phyloP scores from a whole-genome alignment of 1,139 yeast species.

The Candida tetrigidarum region DNA sequence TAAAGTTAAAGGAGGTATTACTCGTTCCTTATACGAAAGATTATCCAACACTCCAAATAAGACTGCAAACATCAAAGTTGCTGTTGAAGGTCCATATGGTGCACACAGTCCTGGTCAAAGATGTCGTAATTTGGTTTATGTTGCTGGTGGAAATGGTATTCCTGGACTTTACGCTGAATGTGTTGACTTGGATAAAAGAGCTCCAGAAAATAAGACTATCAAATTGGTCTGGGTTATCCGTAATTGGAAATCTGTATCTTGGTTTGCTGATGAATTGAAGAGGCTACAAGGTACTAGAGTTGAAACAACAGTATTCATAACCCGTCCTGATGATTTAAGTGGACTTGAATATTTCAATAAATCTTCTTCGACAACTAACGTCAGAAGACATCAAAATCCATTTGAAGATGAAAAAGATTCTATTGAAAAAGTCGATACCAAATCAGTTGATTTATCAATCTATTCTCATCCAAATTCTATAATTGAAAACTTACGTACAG shows the following conservation, averaged over 20 bases:
- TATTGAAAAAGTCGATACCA: slow-evolving; percentile 20
- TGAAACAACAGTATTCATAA: slow-evolving; percentile 32
- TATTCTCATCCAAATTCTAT: slow-evolving; percentile 10
- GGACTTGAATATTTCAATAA: slow-evolving; percentile 8
- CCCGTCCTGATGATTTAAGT: slow-evolving; percentile 25
- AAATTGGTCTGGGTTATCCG: slow-evolving; percentile 41
- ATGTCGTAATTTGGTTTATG: slow-evolving; percentile 32
- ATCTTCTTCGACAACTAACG: background rate
- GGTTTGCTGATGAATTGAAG: slow-evolving; percentile 36
- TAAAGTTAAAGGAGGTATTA: slow-evolving; percentile 43
- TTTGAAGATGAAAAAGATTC: slow-evolving; percentile 7
- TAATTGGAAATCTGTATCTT: slow-evolving; percentile 44
- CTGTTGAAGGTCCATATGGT: slow-evolving; percentile 38
- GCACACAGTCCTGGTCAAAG: slow-evolving; percentile 32
- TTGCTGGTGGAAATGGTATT: slow-evolving; percentile 46
- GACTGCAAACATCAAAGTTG: slow-evolving; percentile 24
- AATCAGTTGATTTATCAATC: slow-evolving; percentile 10
- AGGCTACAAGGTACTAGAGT: slow-evolving; percentile 27
- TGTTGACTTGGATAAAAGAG: slow-evolving; percentile 34
- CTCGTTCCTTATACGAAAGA: slow-evolving; percentile 34
- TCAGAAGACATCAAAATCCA: background rate
- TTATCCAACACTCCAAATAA: slow-evolving; percentile 35
- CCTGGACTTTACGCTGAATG: slow-evolving; percentile 47
- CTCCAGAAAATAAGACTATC: slow-evolving; percentile 23
- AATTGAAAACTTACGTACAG: slow-evolving; percentile 9